phyloP scores from a whole-genome alignment of 148 eudicot species.

The Cornus suecica region DNA sequence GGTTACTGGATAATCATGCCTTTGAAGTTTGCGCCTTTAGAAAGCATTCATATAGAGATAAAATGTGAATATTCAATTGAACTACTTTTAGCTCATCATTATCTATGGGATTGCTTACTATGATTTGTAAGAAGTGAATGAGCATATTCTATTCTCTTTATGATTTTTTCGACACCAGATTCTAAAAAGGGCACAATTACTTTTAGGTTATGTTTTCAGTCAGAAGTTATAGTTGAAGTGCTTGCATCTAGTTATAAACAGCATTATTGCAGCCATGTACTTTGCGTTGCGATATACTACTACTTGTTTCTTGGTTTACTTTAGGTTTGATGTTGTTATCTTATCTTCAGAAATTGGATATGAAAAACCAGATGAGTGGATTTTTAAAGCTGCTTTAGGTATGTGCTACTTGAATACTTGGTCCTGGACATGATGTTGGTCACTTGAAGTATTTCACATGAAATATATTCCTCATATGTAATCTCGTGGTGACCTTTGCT shows the following conservation, averaged over 20 bases:
- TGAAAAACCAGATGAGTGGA: conserved; percentile 81
- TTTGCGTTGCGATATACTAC: neutral
- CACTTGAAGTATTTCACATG: neutral
- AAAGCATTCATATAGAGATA: neutral
- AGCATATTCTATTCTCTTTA: too few relatives aligned
- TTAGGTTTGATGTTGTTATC: conserved; percentile 88
- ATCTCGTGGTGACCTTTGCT: neutral
- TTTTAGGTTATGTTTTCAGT: too few relatives aligned
- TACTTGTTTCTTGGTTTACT: conserved; percentile 7
- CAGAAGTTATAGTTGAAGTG: neutral
- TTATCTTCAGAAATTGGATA: conserved; percentile 90
- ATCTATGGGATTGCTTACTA: neutral
- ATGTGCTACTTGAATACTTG: conserved; percentile 14
- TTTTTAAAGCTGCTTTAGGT: conserved; percentile 90
- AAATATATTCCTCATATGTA: neutral
- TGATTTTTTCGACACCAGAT: too few relatives aligned
- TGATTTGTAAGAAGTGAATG: neutral
- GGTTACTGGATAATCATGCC: neutral
- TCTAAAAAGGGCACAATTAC: too few relatives aligned
- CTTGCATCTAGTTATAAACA: neutral
- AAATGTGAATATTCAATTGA: neutral
- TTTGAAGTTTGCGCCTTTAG: neutral
- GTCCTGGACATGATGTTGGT: too few relatives aligned
- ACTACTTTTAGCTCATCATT: neutral
- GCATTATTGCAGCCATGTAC: neutral